A percentile compares a stretch with the other conserved stretches of the same genome.
These are phyloP conservation scores for Pelargonium cotyledonis DNA, from an alignment of 441 rosid genomes.

Conservation along the genomic window DNA sequence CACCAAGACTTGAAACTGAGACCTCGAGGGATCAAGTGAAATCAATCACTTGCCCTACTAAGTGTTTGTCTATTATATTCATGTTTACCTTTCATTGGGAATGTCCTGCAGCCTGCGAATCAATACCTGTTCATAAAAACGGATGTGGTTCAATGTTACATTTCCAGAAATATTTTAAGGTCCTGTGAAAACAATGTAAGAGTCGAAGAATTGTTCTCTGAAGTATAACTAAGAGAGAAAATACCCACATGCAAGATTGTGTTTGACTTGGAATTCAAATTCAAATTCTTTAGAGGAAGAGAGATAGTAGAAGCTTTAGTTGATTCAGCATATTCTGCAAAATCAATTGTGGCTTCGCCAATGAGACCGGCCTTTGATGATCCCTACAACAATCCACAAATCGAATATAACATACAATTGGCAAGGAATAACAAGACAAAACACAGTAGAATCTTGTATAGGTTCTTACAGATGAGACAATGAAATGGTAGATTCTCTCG, in stretches of 20 bases:
- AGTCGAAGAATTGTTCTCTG: constrained; percentile 11
- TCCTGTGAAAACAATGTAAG: constrained; percentile 17
- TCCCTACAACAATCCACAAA: constrained; percentile 44
- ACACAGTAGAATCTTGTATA: background rate
- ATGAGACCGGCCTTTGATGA: constrained; percentile 44
- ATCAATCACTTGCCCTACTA: too few species aligned
- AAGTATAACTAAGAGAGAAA: constrained; percentile 27
- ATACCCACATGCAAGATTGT: constrained; percentile 65
- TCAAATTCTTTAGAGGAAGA: constrained; percentile 42
- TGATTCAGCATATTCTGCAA: constrained; percentile 63
- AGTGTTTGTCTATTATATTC: background rate
- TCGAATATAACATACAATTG: constrained; percentile 11
- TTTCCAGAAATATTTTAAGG: constrained; percentile 10
- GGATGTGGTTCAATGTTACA: constrained; percentile 24
- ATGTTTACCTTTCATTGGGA: constrained; percentile 49
- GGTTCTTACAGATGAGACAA: constrained; percentile 57
- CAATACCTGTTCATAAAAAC: constrained; percentile 40
- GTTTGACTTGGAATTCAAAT: constrained; percentile 43
- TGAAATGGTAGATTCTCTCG: constrained; percentile 52
- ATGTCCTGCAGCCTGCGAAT: constrained; percentile 58
- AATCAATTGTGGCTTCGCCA: constrained; percentile 66
- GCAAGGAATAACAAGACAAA: background rate
- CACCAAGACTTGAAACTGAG: too few species aligned
- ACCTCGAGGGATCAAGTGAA: too few species aligned
- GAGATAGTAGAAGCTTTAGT: constrained; percentile 53